A percentile compares a stretch with the other conserved stretches of the same genome.
These are phyloP conservation scores for Volvox africanus DNA, from an alignment of 139 green algal genomes.

Conservation along the genomic window DNA sequence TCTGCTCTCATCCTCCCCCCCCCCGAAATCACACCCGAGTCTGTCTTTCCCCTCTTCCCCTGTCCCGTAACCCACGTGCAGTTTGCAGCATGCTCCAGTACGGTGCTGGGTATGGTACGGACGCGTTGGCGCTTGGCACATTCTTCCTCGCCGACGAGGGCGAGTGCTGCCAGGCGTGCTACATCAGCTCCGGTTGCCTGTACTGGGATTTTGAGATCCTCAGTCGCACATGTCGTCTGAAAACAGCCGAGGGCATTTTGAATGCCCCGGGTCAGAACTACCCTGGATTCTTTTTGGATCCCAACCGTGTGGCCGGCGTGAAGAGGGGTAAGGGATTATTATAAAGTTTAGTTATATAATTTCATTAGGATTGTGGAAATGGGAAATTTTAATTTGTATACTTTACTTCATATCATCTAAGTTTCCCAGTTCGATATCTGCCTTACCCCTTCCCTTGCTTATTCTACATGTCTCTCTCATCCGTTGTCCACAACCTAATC, in stretches of 20 bases:
- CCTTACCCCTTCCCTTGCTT: no score
- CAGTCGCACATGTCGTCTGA: neutral
- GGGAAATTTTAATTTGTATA: no score
- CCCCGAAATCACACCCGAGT: neutral
- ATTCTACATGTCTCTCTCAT: no score
- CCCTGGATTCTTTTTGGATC: neutral
- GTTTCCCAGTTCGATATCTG: no score
- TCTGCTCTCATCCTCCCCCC: neutral
- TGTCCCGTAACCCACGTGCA: neutral
- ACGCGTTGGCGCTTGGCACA: neutral
- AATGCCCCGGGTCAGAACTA: neutral
- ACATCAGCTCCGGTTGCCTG: neutral
- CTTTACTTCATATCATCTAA: no score
- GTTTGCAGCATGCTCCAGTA: constrained; percentile 3
- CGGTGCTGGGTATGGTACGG: neutral
- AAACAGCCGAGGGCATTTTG: neutral
- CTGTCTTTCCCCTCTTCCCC: neutral
- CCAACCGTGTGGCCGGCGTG: neutral
- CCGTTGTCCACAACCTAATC: no score
- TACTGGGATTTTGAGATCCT: neutral
- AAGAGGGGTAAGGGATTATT: neutral
- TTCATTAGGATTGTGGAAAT: no score
- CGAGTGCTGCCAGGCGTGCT: neutral
- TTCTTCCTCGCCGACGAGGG: neutral
- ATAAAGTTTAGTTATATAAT: no score